phyloP scores from a whole-genome alignment of 495 filamentous ascomycete species.

The Daldinia childiae region DNA sequence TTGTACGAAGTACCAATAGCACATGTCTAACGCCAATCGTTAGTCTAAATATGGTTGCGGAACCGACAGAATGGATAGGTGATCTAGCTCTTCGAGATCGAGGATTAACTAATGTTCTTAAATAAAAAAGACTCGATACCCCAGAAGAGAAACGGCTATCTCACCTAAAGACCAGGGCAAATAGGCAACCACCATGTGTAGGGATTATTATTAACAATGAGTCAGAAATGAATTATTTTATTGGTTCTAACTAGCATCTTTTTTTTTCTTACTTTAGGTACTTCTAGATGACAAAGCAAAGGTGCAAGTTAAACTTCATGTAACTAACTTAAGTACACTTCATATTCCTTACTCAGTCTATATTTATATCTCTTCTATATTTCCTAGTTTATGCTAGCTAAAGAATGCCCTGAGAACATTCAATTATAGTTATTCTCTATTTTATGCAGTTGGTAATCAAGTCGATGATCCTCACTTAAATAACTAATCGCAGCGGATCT shows the following conservation, averaged over 20 bases:
- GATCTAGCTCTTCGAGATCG: conserved; percentile 14
- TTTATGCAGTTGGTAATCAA: conserved; percentile 11
- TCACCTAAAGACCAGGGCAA: background rate
- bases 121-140: conserved; percentile 1
- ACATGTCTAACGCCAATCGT: conserved; percentile 13
- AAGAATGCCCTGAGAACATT: background rate
- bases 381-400: background rate
- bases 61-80: conserved; percentile 31
- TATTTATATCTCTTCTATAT: background rate
- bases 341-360: background rate
- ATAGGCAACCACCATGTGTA: background rate
- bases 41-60: background rate
- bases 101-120: background rate
- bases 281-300: background rate
- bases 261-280: background rate
- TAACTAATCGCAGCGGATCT: conserved; percentile 15
- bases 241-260: background rate
- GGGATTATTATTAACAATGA: background rate
- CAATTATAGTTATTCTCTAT: background rate
- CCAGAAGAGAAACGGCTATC: background rate
- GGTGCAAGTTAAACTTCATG: background rate
- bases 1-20: background rate
- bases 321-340: too few relatives aligned
- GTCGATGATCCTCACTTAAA: conserved; percentile 24
- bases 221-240: background rate